Evolutionary conservation across 306 rosid species (phyloP), one percentile per base, ranked within the genome.

Genomic region (Hylodesmum podocarpum): DNA sequence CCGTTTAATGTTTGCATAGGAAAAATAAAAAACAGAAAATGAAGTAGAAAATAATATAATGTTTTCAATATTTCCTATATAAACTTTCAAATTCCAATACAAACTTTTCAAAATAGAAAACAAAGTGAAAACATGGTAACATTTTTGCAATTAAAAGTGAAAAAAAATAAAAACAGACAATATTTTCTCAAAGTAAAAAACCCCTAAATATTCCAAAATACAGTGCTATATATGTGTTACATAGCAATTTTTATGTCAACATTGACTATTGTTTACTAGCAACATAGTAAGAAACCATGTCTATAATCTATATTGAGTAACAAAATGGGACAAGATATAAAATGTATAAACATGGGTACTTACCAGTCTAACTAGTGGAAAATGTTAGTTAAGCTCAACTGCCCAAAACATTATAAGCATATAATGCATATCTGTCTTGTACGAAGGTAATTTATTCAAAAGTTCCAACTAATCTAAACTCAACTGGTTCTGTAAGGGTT

Each of bases 391-490:
- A 33, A 41, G 24, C 49, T 29, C 14, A 33, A 18, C 36, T 28
- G 25, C 22, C 70, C 39, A 36, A 24, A 47, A 0, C 3, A 58
- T 6, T 4, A 57, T 18, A 27, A 16, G 74, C 72, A 44, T 4
- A 73, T 29, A 31, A 16, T 19, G 78, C 15, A 15, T 22, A 54
- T 64, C 64, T 29, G 15, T 63, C 70, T 29, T 22, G 44, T 14
- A 55, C n/a, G 18, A 8, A 65, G 40, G 43, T 55, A 14, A 33
- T 29, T 72, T 29, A 66, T 72, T 49, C 76, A 55, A 72, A 34
- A 64, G 29, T 12, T 41, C 25, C 66, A 22, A 22, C 46, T 43
- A 31, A 70, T 43, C 64, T 51, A 37, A 13, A 63, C 29, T 31
- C 21, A 14, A 43, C 1, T 6, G 39, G 12, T 63, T 53, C 66